Evolutionary conservation across 2,329 filamentous ascomycete species (phyloP).

Genomic region (Malbranchea zuffiana): DNA sequence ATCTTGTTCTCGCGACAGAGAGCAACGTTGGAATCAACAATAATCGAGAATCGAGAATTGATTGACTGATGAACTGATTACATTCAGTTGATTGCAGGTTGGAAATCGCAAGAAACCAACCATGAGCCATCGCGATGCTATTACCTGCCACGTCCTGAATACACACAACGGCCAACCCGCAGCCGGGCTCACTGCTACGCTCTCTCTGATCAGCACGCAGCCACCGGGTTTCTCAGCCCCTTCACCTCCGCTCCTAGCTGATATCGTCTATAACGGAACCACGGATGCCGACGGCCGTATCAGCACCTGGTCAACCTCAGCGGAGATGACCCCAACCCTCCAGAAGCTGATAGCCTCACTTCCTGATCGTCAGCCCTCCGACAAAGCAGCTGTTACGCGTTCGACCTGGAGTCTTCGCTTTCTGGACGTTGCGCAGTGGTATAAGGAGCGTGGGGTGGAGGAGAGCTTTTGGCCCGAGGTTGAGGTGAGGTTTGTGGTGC

Average conservation of each 20-base stretch:
- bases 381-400: slow-evolving; percentile 17
- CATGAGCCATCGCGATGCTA: slow-evolving; percentile 30
- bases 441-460: slow-evolving; percentile 33
- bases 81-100: no score
- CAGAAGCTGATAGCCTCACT: slow-evolving; percentile 11
- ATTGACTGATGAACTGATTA: background rate
- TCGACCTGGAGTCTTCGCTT: slow-evolving; percentile 39
- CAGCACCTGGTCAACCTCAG: slow-evolving; percentile 30
- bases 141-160: slow-evolving; percentile 43
- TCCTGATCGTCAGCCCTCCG: slow-evolving; percentile 15
- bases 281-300: slow-evolving; percentile 40
- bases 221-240: slow-evolving; percentile 5
- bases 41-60: no score
- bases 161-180: slow-evolving; percentile 37
- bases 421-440: slow-evolving; percentile 36
- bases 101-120: slow-evolving; percentile 1
- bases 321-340: slow-evolving; percentile 15
- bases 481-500: slow-evolving; percentile 41
- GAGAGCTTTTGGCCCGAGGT: slow-evolving; percentile 43
- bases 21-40: no score
- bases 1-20: background rate
- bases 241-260: slow-evolving; percentile 5
- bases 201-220: slow-evolving; percentile 48
- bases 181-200: slow-evolving; percentile 38
- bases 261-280: slow-evolving; percentile 27